Evolutionary conservation across 495 filamentous ascomycete genomes (phyloP), one percentile per base, ranked within the genome.

Genomic region (Talaromyces adpressus): DNA sequence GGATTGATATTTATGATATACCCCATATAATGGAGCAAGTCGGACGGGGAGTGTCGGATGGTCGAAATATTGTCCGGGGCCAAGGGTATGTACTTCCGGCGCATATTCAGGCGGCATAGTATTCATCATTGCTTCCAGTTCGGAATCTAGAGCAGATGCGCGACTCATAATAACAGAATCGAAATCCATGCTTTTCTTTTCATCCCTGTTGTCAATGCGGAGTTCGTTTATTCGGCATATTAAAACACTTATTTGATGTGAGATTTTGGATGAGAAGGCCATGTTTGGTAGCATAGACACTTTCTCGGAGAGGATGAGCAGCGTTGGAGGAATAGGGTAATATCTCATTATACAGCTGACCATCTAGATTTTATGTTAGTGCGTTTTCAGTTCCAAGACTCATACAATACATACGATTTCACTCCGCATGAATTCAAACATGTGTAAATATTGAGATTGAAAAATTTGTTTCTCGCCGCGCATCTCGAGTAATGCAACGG

Each of bases 1-100:
- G 58, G 82, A 79, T 4, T 68, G 67, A 67, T 89, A 90, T 16
- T 80, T 68, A 66, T 89, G 85, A 67, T 87, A 89, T 62, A 78
- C 75, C 34, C 82, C 79, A 49, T 82, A 79, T 64, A 85, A 87
- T 1, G 68, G 68, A 12, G 56, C 8, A n/a, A 61, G 18, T 14
- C 12, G 30, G 34, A 18, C 12, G 30, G 8, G 32, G 18, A 36
- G 25, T 29, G 20, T 25, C 29, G 27, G 27, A 36, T 58, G 56
- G 20, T 61, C 14, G 22, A 61, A 29, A n/a, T 18, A 61, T 9
- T 61, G 34, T 23, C 20, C 41, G 3, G 58, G 58, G 20, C 22
- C 18, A 47, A 23, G 18, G 20, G 41, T 49, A 61, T 47, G 7
- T 29, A 61, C 20, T 45, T 61, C 22, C 8, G 34, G 23, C 23